Conservation (phyloP, 2,329 filamentous ascomycete species). For the Fusarium temperatum region DNA sequence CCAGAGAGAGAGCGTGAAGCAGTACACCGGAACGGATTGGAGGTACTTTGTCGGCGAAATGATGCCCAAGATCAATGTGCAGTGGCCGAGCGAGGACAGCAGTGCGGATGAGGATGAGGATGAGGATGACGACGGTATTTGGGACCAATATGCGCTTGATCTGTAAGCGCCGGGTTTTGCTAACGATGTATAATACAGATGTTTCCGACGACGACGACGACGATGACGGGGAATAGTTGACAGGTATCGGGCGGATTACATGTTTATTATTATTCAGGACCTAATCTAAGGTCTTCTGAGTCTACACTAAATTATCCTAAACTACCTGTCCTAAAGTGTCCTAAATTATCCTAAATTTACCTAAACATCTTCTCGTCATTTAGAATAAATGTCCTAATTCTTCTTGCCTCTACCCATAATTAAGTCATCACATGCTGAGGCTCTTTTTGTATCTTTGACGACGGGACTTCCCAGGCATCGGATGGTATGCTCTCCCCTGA, state of each 20-base stretch:
- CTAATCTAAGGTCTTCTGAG: background rate
- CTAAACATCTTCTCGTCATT: background rate
- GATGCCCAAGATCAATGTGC: slow-evolving; percentile 29
- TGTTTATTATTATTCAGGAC: background rate
- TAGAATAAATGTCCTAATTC: background rate
- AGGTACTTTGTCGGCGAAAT: slow-evolving; percentile 47
- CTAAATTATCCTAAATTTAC: background rate
- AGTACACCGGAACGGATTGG: slow-evolving; percentile 50
- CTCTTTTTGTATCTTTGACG: background rate
- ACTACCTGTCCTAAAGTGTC: background rate
- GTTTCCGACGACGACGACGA: slow-evolving; percentile 4
- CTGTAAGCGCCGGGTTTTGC: slow-evolving; percentile 27
- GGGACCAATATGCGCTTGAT: slow-evolving; percentile 43
- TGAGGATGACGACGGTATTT: slow-evolving; percentile 40
- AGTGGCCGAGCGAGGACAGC: slow-evolving; percentile 14
- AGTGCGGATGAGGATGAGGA: slow-evolving; percentile 22
- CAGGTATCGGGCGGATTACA: background rate
- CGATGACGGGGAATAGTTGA: background rate
- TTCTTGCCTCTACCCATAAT: background rate
- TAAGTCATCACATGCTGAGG: background rate
- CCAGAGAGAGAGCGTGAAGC: background rate
- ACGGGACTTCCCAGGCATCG: background rate
- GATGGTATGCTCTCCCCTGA: background rate
- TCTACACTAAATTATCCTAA: background rate
- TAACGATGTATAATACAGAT: slow-evolving; percentile 26